A percentile compares a stretch with the other conserved stretches of the same genome.
Conservation (phyloP, 192 early-diverging fungal species). For the Linnemannia hyalina region DNA sequence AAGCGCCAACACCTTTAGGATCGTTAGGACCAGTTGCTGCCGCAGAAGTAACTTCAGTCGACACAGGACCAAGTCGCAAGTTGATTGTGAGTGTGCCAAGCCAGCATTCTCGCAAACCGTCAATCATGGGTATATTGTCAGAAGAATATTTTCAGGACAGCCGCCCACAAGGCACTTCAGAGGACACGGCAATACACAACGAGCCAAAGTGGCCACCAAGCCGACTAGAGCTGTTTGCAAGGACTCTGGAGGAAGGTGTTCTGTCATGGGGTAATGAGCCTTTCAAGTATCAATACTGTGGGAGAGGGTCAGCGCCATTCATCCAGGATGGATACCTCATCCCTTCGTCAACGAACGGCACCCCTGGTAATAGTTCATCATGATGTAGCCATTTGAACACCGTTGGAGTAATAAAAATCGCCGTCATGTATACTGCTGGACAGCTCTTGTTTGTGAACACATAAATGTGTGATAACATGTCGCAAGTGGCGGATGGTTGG, state of each 20-base stretch:
- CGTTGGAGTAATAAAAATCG: background rate
- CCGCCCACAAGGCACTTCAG: background rate
- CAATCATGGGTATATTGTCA: conserved; percentile 57
- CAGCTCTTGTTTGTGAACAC: background rate
- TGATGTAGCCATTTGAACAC: background rate
- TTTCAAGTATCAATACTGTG: conserved; percentile 45
- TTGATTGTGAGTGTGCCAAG: conserved; percentile 69
- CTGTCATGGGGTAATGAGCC: conserved; percentile 80
- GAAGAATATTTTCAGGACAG: conserved; percentile 21
- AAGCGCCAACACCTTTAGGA: background rate
- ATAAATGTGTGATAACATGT: background rate
- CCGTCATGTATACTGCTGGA: background rate
- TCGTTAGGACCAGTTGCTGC: background rate
- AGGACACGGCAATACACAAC: background rate
- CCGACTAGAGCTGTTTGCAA: conserved; percentile 77
- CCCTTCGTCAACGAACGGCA: background rate
- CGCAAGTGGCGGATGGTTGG: background rate
- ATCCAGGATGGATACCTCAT: conserved; percentile 39
- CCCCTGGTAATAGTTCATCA: background rate
- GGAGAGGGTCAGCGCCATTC: background rate
- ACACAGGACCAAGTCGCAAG: background rate
- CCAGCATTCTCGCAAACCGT: conserved; percentile 76
- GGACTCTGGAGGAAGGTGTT: conserved; percentile 69
- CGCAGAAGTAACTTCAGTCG: too few relatives aligned
- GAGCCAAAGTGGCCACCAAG: conserved; percentile 3